Base-by-base conservation (phyloP, 371 early-diverging fungal genomes). In the Neoconidiobolus thromboides region DNA sequence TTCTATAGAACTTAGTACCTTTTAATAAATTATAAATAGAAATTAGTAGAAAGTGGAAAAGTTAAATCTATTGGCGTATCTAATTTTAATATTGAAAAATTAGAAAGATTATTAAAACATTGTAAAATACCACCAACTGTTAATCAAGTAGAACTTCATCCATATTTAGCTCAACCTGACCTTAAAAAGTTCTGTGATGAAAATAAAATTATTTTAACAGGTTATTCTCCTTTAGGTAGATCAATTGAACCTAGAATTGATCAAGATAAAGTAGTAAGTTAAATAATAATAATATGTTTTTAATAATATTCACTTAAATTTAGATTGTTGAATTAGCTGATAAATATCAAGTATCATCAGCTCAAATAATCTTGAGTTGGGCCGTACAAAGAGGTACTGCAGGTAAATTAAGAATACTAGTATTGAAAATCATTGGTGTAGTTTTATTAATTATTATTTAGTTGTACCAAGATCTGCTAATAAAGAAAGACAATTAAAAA, bases 61-160 rank as follows among this genome's bases (percentile, higher is more conserved):
- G 76, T 73, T 41, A 73, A 71, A 48, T 73, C 76, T 14, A 78
- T 83, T 50, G 83, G 83, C 65, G 80, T 83, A 6, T 76, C 79
- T 55, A 83, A 83, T 67, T 80, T 77, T 54, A 69, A 79, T 9
- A 76, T 82, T 60, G 63, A 74, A 36, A 78, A 86, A 67, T 67
- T 91, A 1, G 76, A 82, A 60, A 77, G 82, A 46, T 64, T 94
- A 46, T 61, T 86, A 4, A 65, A 75, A 37, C 60, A 74, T 44
- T 81, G 83, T 62, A 79, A 78, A 55, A 79, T 90, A 37, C 73
- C 75, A 53, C 94, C 94, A 43, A 86, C 83, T 36, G 85, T 86
- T 2, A 83, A 85, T 66, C 93, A 96, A 70, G 69, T 89, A 59
- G 95, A 96, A 72, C 64, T 93, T 9, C 91, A 95, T 65, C 94